These are phyloP conservation scores for Annulohypoxylon truncatum DNA, from an alignment of 2,329 filamentous ascomycete species.

Conservation along the genomic window DNA sequence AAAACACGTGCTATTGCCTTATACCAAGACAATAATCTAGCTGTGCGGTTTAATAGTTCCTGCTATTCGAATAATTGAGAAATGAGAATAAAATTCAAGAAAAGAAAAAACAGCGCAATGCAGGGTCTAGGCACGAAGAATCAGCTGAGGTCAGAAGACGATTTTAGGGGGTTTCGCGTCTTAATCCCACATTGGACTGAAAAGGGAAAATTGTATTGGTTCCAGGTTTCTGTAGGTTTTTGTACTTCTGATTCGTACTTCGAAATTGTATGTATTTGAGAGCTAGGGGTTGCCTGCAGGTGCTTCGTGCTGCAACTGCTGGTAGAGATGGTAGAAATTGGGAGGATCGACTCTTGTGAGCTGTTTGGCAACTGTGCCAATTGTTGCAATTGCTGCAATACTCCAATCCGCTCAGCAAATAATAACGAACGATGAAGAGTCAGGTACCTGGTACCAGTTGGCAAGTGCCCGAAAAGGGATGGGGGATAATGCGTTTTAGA, in stretches of 20 bases:
- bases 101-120: constrained; percentile 44
- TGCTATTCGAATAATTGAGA: constrained; percentile 25
- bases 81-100: constrained; percentile 16
- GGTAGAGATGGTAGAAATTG: not conserved
- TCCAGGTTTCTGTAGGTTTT: not conserved
- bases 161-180: constrained; percentile 36
- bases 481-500: not conserved
- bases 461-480: constrained; percentile 8
- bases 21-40: constrained; percentile 30
- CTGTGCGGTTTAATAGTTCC: constrained; percentile 14
- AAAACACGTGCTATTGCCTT: constrained; percentile 31
- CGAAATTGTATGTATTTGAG: not conserved
- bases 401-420: not conserved
- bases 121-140: constrained; percentile 39
- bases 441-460: constrained; percentile 6
- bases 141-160: constrained; percentile 44
- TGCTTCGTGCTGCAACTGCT: not conserved
- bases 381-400: constrained; percentile 2
- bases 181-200: constrained; percentile 29
- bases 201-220: constrained; percentile 7
- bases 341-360: constrained; percentile 7
- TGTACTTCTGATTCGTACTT: not conserved
- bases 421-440: not conserved
- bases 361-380: constrained; percentile 15
- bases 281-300: constrained; percentile 12